Conservation (phyloP, 208 protist species). For the Trypanosoma conorhini region DNA sequence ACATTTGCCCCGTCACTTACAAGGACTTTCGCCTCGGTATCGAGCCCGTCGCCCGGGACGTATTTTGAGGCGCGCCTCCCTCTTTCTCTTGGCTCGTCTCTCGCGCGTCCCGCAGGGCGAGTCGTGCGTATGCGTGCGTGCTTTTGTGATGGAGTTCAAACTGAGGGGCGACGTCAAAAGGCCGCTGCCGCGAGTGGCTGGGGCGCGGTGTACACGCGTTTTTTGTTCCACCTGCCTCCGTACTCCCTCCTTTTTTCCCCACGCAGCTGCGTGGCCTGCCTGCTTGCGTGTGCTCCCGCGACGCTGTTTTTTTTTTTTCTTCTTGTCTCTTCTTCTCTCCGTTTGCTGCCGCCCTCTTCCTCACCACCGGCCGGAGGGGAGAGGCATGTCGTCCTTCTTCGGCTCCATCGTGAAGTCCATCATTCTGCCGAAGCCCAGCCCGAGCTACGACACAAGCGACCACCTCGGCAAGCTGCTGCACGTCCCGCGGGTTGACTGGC, state of each 20-base stretch:
- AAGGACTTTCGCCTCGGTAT: conserved; percentile 28
- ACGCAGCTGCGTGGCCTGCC: not conserved
- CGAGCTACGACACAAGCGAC: conserved; percentile 57
- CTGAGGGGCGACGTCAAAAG: too few species aligned
- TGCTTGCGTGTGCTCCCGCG: not conserved
- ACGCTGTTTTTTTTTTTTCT: not conserved
- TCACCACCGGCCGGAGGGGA: too few species aligned
- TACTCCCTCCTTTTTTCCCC: conserved; percentile 10
- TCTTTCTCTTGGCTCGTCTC: not conserved
- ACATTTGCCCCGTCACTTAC: conserved; percentile 45
- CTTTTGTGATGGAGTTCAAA: too few species aligned
- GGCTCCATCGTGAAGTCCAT: conserved; percentile 74
- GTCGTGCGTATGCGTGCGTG: too few species aligned
- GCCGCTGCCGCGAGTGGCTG: not conserved
- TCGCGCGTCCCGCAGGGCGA: too few species aligned
- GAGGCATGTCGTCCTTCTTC: conserved; percentile 46
- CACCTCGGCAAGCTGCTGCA: conserved; percentile 51
- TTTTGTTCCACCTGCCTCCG: not conserved
- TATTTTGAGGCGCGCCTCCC: conserved; percentile 14
- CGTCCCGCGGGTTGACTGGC: conserved; percentile 59
- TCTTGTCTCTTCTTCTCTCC: not conserved
- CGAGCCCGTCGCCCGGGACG: conserved; percentile 15
- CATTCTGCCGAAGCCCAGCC: conserved; percentile 63
- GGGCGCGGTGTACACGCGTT: not conserved
- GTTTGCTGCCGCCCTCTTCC: not conserved